Evolutionary conservation across 2,329 filamentous ascomycete genomes (phyloP).

Genomic region (Apiospora phragmitis): DNA sequence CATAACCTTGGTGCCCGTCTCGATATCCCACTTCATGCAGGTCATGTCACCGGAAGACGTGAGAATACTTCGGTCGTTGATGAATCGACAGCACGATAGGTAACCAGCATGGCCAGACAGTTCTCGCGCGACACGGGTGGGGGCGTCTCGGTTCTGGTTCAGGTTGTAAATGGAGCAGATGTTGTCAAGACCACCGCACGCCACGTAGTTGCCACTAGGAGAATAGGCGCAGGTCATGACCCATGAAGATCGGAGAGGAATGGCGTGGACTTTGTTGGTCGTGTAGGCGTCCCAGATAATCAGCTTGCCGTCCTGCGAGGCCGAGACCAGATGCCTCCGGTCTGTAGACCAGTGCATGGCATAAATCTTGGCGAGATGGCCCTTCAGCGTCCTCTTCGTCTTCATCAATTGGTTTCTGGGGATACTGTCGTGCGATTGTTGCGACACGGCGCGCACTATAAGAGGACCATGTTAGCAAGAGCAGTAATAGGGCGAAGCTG

Average conservation of each 20-base stretch:
- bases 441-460: conserved; percentile 86
- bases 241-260: conserved; percentile 95
- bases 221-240: conserved; percentile 99
- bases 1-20: conserved; percentile 94
- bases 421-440: conserved; percentile 88
- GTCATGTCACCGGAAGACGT: conserved; percentile 99
- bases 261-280: conserved; percentile 99
- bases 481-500: background rate
- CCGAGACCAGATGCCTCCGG: conserved; percentile 92
- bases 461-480: conserved; percentile 11
- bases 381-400: conserved; percentile 94
- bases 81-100: conserved; percentile 96
- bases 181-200: conserved; percentile 97
- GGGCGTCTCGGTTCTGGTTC: conserved; percentile 91
- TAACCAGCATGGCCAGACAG: conserved; percentile 97
- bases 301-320: conserved; percentile 97
- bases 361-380: conserved; percentile 98
- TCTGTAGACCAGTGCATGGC: conserved; percentile 99
- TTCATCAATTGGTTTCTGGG: conserved; percentile 94
- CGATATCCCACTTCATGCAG: conserved; percentile 99
- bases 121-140: conserved; percentile 92
- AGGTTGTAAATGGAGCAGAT: conserved; percentile 99
- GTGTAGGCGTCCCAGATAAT: conserved; percentile 99
- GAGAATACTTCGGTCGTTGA: conserved; percentile 96
- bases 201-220: conserved; percentile 96